These are phyloP conservation scores for Macadamia tetraphylla DNA, from an alignment of 164 flowering plant genomes.

Conservation along the genomic window DNA sequence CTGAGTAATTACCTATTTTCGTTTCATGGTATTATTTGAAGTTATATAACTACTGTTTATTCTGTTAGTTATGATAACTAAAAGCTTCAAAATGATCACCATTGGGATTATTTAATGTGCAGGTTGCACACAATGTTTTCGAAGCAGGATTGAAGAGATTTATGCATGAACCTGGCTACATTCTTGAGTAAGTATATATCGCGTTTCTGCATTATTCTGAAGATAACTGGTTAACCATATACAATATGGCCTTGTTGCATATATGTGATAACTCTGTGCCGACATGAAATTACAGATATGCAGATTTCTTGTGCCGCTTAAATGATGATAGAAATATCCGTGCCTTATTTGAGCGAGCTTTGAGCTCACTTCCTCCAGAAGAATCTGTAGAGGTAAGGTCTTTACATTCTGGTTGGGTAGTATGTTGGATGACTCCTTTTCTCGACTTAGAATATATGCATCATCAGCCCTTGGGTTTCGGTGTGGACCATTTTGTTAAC, in stretches of 20 bases:
- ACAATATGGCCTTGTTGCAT: background rate
- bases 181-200: slow-evolving; percentile 72
- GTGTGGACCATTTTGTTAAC: too few relatives aligned
- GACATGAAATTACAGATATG: slow-evolving; percentile 52
- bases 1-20: too few relatives aligned
- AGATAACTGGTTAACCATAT: slow-evolving; percentile 1
- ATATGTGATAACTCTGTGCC: background rate
- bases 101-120: slow-evolving; percentile 12
- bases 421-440: background rate
- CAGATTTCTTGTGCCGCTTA: slow-evolving; percentile 85
- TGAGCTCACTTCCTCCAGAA: slow-evolving; percentile 79
- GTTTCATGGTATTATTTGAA: too few relatives aligned
- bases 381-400: slow-evolving; percentile 72
- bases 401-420: background rate
- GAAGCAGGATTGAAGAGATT: slow-evolving; percentile 87
- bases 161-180: slow-evolving; percentile 92
- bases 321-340: slow-evolving; percentile 94
- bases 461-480: background rate
- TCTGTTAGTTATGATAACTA: too few relatives aligned
- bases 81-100: too few relatives aligned
- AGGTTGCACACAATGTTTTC: slow-evolving; percentile 90
- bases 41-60: too few relatives aligned
- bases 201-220: background rate
- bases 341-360: slow-evolving; percentile 91
- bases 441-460: background rate